Evolutionary conservation across 768 basidiomycete species (phyloP).

Genomic region (Trametes sanguinea): DNA sequence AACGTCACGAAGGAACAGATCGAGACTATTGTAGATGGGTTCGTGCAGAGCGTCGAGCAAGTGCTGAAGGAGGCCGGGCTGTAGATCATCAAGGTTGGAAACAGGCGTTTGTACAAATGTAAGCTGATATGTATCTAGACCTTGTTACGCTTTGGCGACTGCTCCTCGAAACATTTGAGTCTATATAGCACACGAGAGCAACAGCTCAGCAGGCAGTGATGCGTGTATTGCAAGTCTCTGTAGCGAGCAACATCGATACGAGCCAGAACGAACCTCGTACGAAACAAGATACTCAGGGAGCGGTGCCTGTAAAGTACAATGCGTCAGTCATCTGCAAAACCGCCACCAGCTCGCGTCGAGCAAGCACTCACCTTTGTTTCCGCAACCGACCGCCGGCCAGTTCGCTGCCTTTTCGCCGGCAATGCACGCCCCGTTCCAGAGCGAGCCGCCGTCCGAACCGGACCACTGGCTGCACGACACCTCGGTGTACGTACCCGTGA

Average conservation of each 20-base stretch:
- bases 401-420: conserved; percentile 46
- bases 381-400: conserved; percentile 57
- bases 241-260: neutral
- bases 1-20: conserved; percentile 73
- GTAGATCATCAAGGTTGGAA: neutral
- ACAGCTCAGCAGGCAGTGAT: neutral
- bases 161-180: too few species aligned
- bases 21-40: conserved; percentile 62
- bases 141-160: too few species aligned
- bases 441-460: conserved; percentile 49
- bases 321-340: neutral
- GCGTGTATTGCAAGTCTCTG: neutral
- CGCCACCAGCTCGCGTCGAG: neutral
- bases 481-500: conserved; percentile 54
- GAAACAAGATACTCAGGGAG: neutral
- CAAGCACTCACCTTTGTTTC: conserved; percentile 48
- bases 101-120: neutral
- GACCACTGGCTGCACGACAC: conserved; percentile 60
- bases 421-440: conserved; percentile 55
- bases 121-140: neutral
- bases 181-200: too few species aligned
- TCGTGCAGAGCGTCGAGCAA: conserved; percentile 70
- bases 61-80: conserved; percentile 45
- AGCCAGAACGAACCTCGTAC: neutral
- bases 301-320: neutral